Evolutionary conservation across 768 basidiomycete species (phyloP).

Genomic region (Hysterangium stoloniferum): DNA sequence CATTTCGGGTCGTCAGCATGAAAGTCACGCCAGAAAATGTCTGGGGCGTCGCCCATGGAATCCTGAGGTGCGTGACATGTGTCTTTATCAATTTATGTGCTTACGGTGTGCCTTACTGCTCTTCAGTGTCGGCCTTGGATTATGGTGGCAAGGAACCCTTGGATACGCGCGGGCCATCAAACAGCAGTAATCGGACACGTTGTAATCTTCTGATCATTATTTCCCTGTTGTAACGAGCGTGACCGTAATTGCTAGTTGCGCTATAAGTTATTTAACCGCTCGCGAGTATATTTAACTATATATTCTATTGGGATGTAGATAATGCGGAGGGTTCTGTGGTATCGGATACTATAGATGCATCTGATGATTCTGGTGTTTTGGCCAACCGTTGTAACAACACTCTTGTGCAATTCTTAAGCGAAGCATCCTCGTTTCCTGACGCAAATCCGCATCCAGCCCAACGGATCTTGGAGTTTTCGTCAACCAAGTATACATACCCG

Average conservation of each 20-base stretch:
- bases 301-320: no score
- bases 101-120: background rate
- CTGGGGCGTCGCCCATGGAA: conserved; percentile 69
- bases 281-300: no score
- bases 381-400: conserved; percentile 55
- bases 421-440: conserved; percentile 58
- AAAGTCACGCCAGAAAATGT: conserved; percentile 62
- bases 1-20: conserved; percentile 14
- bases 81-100: background rate
- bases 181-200: background rate
- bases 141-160: conserved; percentile 80
- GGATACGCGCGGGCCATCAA: background rate
- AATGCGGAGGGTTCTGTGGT: no score
- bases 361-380: background rate
- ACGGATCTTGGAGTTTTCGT: conserved; percentile 73
- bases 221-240: no score
- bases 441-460: conserved; percentile 93
- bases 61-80: conserved; percentile 34
- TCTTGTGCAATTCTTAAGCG: conserved; percentile 59
- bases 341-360: background rate
- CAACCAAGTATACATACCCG: conserved; percentile 88
- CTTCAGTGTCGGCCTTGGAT: conserved; percentile 50
- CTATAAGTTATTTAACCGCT: no score
- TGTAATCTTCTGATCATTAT: background rate
- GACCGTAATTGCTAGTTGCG: no score